phyloP scores from a whole-genome alignment of 768 basidiomycete species.

The Hypholoma sublateritium region DNA sequence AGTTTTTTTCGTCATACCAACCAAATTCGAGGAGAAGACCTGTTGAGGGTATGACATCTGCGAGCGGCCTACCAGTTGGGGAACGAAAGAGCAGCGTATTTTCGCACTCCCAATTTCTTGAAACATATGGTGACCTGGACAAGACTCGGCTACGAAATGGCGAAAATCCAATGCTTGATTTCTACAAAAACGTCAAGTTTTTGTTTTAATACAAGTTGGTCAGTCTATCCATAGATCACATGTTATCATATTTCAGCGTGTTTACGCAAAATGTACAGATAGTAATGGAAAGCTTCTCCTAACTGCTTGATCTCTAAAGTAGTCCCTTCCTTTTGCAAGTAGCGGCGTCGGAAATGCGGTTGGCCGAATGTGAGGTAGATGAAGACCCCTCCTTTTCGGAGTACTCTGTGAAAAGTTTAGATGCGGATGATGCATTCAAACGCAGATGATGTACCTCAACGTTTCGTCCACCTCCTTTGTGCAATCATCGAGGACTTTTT shows the following conservation, averaged over 20 bases:
- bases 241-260: conserved; percentile 12
- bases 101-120: conserved; percentile 86
- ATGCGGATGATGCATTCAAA: background rate
- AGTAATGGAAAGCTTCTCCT: conserved; percentile 84
- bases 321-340: conserved; percentile 55
- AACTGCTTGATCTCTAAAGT: conserved; percentile 66
- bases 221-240: background rate
- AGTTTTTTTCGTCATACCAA: conserved; percentile 73
- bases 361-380: conserved; percentile 88
- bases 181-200: conserved; percentile 93
- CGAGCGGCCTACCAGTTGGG: conserved; percentile 77
- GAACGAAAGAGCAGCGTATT: conserved; percentile 84
- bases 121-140: conserved; percentile 75
- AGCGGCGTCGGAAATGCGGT: conserved; percentile 81
- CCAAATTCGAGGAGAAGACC: conserved; percentile 59
- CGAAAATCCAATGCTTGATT: conserved; percentile 86
- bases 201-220: conserved; percentile 54
- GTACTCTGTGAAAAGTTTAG: conserved; percentile 43
- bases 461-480: conserved; percentile 77
- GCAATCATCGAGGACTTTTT: conserved; percentile 68
- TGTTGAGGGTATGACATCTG: conserved; percentile 68
- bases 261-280: conserved; percentile 67
- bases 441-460: conserved; percentile 46
- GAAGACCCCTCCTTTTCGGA: conserved; percentile 62
- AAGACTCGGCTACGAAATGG: conserved; percentile 75